Evolutionary conservation across 768 basidiomycete species (phyloP), one percentile per base, ranked within the genome.

Genomic region (Tulasnella sp.): DNA sequence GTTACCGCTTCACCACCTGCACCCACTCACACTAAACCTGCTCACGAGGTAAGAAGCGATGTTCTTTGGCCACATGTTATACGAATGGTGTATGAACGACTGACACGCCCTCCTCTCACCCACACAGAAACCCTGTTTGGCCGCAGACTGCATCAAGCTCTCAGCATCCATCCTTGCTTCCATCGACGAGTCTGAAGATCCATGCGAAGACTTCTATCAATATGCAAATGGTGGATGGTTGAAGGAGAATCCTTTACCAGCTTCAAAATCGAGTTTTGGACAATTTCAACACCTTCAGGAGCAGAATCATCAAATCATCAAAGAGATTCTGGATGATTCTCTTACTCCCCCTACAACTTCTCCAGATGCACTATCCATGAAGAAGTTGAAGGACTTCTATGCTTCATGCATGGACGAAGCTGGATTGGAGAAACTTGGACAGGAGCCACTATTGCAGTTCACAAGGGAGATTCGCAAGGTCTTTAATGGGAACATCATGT

Each of bases 191-290:
- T 70, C 78, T 7, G 73, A 83, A 57, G 90, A 98, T 62, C 95
- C 95, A 0, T 99, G 95, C 65, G 86, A 96, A 58, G 83, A 90
- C 65, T 95, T 96, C 64, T 96, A 91, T 61, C 76, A 82, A 56
- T 98, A 80, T 66, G 79, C 91, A 8, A 92, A 82, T 61, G 87
- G 88, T 15, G 90, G 90, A 10, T 99, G 93, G 93, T 70, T 84
- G 16, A 75, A 74, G 35, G 66, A 70, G 0, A 79, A 98, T 62
- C 83, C 87, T 28, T 72, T 99, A 37, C 93, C 95, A 1, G 79
- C 87, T 0, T 89, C 87, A 63, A 86, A 87, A 62, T 75, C 80
- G 31, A 70, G 69, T 48, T 81, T 73, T 58, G 83, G 81, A 34
- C 72, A 75, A 22, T 92, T 92, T 61, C 75, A 82, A 47, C 70